phyloP scores from a whole-genome alignment of 2,329 filamentous ascomycete genomes.

The Verticillium nubilum region DNA sequence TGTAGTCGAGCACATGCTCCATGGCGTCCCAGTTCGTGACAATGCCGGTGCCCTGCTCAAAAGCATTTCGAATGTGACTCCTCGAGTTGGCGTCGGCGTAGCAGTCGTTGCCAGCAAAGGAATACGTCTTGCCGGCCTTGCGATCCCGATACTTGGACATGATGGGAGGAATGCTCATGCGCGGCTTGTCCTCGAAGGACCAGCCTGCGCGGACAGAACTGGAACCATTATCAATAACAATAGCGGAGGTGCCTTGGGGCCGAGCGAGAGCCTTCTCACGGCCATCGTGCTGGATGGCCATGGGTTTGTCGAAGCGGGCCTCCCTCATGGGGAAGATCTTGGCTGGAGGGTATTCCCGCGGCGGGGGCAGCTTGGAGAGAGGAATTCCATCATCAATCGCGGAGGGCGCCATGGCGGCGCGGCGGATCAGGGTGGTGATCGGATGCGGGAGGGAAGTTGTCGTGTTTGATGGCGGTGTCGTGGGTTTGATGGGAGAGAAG shows the following conservation, averaged over 20 bases:
- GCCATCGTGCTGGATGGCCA: constrained; percentile 56
- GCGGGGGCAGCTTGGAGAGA: constrained; percentile 32
- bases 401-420: constrained; percentile 44
- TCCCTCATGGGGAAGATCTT: constrained; percentile 58
- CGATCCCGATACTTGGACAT: constrained; percentile 95
- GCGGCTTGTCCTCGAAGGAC: constrained; percentile 84
- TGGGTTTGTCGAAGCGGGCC: constrained; percentile 51
- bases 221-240: constrained; percentile 97
- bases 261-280: constrained; percentile 60
- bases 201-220: constrained; percentile 87
- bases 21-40: constrained; percentile 98
- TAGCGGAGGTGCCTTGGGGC: constrained; percentile 59
- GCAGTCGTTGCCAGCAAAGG: constrained; percentile 87
- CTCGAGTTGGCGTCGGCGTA: constrained; percentile 91
- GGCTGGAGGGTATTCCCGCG: constrained; percentile 45
- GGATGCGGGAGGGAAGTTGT: not conserved
- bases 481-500: not conserved
- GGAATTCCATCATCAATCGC: constrained; percentile 37
- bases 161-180: constrained; percentile 77
- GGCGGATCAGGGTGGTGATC: not conserved
- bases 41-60: constrained; percentile 85
- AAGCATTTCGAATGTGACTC: constrained; percentile 84
- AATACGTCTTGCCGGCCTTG: constrained; percentile 86
- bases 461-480: too few species aligned
- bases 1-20: constrained; percentile 90